Base-by-base conservation (phyloP, 2,329 filamentous ascomycete genomes). In the Talaromyces sp. region DNA sequence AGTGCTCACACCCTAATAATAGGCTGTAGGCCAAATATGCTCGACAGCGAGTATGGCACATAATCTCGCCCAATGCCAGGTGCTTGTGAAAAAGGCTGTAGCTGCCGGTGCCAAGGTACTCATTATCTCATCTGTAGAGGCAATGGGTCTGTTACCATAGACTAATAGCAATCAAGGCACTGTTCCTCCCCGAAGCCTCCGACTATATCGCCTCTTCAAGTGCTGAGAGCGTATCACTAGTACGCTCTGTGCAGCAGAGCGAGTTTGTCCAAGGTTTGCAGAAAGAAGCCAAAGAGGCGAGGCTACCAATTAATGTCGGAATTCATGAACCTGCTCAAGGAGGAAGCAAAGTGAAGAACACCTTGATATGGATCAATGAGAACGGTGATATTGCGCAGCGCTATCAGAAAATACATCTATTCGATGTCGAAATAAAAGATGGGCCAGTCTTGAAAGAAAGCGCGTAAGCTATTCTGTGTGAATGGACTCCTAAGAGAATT, bases 401-500 rank as follows among this genome's bases (percentile, higher is more conserved):
- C 22, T 97, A 97, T 77, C 89, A 96, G 74, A 98, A 98, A 75
- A 78, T 96, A 33, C 93, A 97, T 73, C 82, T 97, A 15, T 97
- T 98, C 76, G 92, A 97, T 73, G 83, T 87, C 62, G 81, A 82
- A 49, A 83, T 86, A 62, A 77, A 82, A 59, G 77, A 78, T 27
- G 85, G 85, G 0, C 85, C 86, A 0, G 74, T 80, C 0, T 72
- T 90, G 65, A 85, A 82, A 66, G 88, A 91, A 71, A 88, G 84
- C 70, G 77, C 81, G 76, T 79, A 65, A 60, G 75, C 70, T 13
- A 17, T 15, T 33, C 42, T 32, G 5, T 39, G 10, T 5, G 22
- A n/a, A 19, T 56, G 4, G 13, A 5, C 4, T 9, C 33, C 30
- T 15, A 39, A 13, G 22, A 9, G 28, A 47, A 6, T 15, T 22